Percentiles rank a stretch among this genome's conserved stretches.
Conservation (phyloP, 306 rosid genomes). For the Senna siamea region DNA sequence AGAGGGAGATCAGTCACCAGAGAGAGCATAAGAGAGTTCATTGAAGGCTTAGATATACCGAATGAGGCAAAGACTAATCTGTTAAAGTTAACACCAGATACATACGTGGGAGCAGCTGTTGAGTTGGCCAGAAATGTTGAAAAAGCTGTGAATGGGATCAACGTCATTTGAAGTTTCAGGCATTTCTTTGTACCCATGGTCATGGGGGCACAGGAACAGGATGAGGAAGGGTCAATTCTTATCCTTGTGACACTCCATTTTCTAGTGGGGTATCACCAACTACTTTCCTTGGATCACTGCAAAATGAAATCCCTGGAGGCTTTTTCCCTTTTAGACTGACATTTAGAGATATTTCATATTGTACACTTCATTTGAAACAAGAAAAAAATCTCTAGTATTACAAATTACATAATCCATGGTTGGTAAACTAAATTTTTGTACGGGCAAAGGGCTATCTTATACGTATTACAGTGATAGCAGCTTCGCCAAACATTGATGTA, state of each 20-base stretch:
- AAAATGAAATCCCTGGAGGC: neutral
- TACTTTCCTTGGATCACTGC: neutral
- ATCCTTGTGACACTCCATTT: neutral
- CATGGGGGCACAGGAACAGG: too few species aligned
- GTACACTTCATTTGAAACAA: neutral
- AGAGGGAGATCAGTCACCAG: constrained; percentile 81
- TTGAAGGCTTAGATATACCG: constrained; percentile 75
- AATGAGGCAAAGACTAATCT: constrained; percentile 67
- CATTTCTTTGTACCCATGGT: neutral
- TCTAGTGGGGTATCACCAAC: neutral
- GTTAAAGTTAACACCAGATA: constrained; percentile 69
- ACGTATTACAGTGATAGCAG: neutral
- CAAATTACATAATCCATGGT: neutral
- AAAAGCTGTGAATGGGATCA: constrained; percentile 40
- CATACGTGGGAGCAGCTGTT: constrained; percentile 83
- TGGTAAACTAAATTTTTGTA: neutral
- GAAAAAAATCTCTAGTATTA: constrained; percentile 4
- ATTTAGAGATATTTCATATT: neutral
- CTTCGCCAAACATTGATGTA: neutral
- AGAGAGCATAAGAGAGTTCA: constrained; percentile 78
- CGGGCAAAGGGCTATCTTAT: neutral
- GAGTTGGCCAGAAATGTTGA: constrained; percentile 73
- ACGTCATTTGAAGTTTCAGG: neutral
- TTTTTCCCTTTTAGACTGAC: neutral
- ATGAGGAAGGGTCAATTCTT: too few species aligned